These are phyloP conservation scores for Vanderwaltozyma tropicalis DNA, from an alignment of 805 yeast species.

Conservation along the genomic window DNA sequence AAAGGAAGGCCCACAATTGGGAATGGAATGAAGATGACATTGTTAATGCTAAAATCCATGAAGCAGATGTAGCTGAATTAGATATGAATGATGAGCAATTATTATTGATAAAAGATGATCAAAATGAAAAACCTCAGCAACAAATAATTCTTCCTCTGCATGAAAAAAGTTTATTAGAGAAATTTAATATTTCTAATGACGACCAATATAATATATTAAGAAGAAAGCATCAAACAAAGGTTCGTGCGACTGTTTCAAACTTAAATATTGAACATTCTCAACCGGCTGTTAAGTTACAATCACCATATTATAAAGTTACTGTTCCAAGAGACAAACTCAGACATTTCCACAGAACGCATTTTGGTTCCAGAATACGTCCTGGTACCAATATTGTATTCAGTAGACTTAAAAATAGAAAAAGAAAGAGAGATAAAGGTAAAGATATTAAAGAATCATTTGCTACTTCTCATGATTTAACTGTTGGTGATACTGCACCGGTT, in stretches of 20 bases:
- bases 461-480: conserved; percentile 62
- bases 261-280: conserved; percentile 82
- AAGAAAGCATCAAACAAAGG: conserved; percentile 81
- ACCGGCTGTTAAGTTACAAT: conserved; percentile 78
- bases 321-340: conserved; percentile 59
- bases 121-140: conserved; percentile 3
- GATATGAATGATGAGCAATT: conserved; percentile 85
- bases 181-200: conserved; percentile 84
- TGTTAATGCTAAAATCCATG: conserved; percentile 53
- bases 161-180: conserved; percentile 44
- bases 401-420: conserved; percentile 65
- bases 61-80: conserved; percentile 28
- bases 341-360: conserved; percentile 69
- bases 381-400: conserved; percentile 69
- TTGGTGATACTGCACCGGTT: conserved; percentile 72
- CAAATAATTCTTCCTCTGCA: conserved; percentile 33
- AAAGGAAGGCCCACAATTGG: background rate
- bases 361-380: conserved; percentile 52
- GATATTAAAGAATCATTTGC: conserved; percentile 65
- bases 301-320: conserved; percentile 81
- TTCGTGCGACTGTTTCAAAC: conserved; percentile 86
- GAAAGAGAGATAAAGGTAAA: conserved; percentile 82
- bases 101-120: conserved; percentile 39
- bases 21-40: conserved; percentile 46
- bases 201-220: conserved; percentile 71